Base-by-base conservation (phyloP, 2,329 filamentous ascomycete species). In the Cladosporium phlei region DNA sequence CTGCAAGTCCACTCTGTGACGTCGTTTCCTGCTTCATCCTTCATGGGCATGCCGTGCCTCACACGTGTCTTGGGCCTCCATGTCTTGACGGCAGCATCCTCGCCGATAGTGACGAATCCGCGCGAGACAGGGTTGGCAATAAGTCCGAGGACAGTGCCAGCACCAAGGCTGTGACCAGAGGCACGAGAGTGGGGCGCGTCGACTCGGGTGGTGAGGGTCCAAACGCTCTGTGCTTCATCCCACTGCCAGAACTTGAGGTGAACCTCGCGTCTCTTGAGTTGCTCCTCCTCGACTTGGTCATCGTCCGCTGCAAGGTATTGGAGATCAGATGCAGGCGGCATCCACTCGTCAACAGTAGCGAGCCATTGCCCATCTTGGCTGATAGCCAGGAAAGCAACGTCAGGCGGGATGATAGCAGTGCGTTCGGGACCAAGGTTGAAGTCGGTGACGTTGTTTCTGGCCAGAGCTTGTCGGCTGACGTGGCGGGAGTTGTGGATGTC, bases 341-440 rank as follows among this genome's bases (percentile, higher is more conserved):
- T 76, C 93, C 93, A 98, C 59, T 90, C 86, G 62, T 98, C 93
- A 1, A 95, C 79, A 1, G 88, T 96, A 4, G 86, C 90, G 48
- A 98, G 77, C 90, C 91, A 97, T 54, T 81, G 77, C 14, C 91
- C 91, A 60, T 97, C 85, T 39, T 77, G 72, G 33, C 86, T 91
- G 55, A 93, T 80, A 33, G 83, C 78, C 40, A 97, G 71, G 47
- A 85, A 79, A 5, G 79, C 84, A 37, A 95, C 78, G 51, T 85
- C 79, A 1, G 93, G 91, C 56, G 95, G 86, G 11, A 80, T 75
- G 39, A 97, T 80, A 4, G 78, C 75, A 42, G 79, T 76, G 4
- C 86, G 82, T 54, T 85, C 83, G 11, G 83, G 83, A 6, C 83
- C 85, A 30, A 85, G 74, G 58, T 88, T 94, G 53, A 86, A 71